Conservation (phyloP, 1,284 basidiomycete genomes). For the Sanghuangporus baumii region DNA sequence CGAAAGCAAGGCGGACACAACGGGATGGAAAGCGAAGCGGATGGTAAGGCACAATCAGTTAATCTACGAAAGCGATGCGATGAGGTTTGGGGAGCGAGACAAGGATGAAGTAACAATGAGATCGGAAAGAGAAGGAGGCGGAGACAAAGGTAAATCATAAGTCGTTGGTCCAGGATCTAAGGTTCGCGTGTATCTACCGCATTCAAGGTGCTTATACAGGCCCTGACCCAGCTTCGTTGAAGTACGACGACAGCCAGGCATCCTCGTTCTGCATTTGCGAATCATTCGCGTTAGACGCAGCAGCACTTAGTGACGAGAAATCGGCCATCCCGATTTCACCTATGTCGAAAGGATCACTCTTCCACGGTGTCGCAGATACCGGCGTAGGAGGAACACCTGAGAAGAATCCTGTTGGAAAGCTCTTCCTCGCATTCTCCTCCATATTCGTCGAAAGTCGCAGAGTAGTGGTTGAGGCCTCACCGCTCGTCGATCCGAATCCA, state of each 20-base stretch:
- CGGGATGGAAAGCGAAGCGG: background rate
- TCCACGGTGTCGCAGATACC: slow-evolving; percentile 5
- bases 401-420: background rate
- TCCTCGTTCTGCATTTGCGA: background rate
- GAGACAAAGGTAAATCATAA: background rate
- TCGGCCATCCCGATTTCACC: background rate
- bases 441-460: background rate
- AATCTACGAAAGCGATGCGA: slow-evolving; percentile 4
- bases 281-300: background rate
- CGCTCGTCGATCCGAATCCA: background rate
- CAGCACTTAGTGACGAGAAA: background rate
- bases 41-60: background rate
- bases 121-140: background rate
- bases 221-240: background rate
- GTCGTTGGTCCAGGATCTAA: background rate
- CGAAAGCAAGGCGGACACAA: background rate
- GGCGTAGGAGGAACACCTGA: slow-evolving; percentile 5
- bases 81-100: background rate
- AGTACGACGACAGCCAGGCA: background rate
- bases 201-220: background rate
- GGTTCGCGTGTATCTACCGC: background rate
- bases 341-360: background rate
- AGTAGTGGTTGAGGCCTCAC: background rate
- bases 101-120: background rate
- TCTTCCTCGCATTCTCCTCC: background rate